Evolutionary conservation across 2,329 filamentous ascomycete species (phyloP), one percentile per base, ranked within the genome.

Genomic region (Aureobasidium leucospermi): DNA sequence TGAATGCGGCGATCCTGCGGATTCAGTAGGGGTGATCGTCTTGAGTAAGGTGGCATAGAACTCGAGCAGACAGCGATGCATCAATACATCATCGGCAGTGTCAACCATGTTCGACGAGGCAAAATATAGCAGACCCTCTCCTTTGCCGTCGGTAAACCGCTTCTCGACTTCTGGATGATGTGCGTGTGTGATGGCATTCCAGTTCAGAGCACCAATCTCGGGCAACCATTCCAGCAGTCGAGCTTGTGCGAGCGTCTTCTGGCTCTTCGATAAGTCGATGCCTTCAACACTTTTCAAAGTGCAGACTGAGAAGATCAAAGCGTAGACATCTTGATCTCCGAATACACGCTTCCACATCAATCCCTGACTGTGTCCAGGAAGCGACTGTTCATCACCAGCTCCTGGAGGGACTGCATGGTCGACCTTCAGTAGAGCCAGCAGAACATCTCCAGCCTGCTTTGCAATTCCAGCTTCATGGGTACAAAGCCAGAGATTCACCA

Each of bases 341-440:
- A 87, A 86, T 0, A 86, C 64, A 16, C 84, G 79, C 66, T 82
- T 79, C 84, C 83, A 86, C 66, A 87, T 74, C 1, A 84, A 70
- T 0, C 79, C 80, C 63, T 81, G 78, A 4, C 78, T 78, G 48
- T 65, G 63, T 15, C 65, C 63, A 16, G 43, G 48, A 16, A 47
- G 49, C n/a, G 46, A 42, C n/a, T 29, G 34, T 7, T 65, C 73
- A 61, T 70, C 70, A 65, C 64, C 66, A 46, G 62, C 67, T 66
- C 67, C 60, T 72, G 67, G 53, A 38, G 53, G 57, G 67, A 63
- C 19, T 65, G 73, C 67, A 45, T 76, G 70, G 56, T 83, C 79
- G 5, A 81, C 73, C 55, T 77, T 75, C 36, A 86, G 67, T 1
- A 86, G 71, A 7, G 76, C 74, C 61, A 78, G 74, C 10, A 87